Base-by-base conservation (phyloP, 1,284 basidiomycete genomes). In the Apiotrichum porosum region DNA sequence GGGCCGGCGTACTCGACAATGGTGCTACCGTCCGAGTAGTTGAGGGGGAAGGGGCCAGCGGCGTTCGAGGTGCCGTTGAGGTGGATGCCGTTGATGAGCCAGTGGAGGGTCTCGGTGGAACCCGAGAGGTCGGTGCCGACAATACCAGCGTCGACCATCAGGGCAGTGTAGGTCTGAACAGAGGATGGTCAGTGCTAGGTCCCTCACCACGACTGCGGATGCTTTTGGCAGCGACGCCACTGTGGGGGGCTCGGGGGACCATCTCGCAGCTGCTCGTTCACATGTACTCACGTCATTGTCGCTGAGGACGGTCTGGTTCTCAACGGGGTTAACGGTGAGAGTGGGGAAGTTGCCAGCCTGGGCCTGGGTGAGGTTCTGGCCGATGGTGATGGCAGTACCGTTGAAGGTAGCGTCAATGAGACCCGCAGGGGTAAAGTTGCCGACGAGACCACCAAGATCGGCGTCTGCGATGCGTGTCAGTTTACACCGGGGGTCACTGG, bases 241-340 rank as follows among this genome's bases (percentile, higher is more conserved):
- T n/a, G 9, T 6, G 36, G 22, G n/a, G 37, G 41, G 41, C 24
- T 36, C 26, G 21, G 37, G 26, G n/a, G 32, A n/a, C n/a, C n/a
- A n/a, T 26, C 40, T 34, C 19, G 36, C 8, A 5, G 31, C 13
- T 32, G 31, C n/a, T n/a, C n/a, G n/a, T n/a, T n/a, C n/a, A n/a
- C n/a, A n/a, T n/a, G n/a, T n/a, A n/a, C n/a, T n/a, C n/a, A n/a
- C n/a, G 33, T 34, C 21, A 9, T 21, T 88, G 12, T 91, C 92
- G 9, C 84, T 79, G 23, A 83, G 79, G 39, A 78, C 62, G 3
- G 78, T 76, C 68, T 89, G 90, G 18, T 84, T 85, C 8, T 79
- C 61, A 57, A 84, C 83, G 2, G 80, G 74, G 61, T 81, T n/a
- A 50, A 98, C 80, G 6, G 90, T 83, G 75, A 97, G 97, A 73